phyloP scores from a whole-genome alignment of 345 rosid species.

The Viola odorata region DNA sequence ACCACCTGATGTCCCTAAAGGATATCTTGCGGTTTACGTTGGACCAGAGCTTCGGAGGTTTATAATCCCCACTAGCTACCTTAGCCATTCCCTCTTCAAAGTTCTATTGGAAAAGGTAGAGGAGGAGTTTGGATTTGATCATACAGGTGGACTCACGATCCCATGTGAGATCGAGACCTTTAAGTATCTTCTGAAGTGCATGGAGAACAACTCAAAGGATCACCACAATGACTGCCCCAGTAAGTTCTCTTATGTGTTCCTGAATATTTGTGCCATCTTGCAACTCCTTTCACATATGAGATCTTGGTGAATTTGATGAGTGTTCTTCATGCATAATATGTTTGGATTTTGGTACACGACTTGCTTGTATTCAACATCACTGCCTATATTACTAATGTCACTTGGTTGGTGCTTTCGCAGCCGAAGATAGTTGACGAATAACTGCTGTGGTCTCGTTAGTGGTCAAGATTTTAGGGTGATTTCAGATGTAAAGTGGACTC shows the following conservation, averaged over 20 bases:
- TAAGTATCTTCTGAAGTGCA: conserved; percentile 76
- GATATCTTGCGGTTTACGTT: conserved; percentile 84
- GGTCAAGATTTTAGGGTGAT: conserved; percentile 22
- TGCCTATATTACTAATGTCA: not conserved
- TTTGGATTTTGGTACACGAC: not conserved
- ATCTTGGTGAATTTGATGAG: no score
- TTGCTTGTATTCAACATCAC: not conserved
- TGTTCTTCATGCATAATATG: no score
- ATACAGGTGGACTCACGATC: conserved; percentile 69
- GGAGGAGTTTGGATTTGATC: conserved; percentile 94
- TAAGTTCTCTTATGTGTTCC: conserved; percentile 3
- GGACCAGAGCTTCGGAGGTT: conserved; percentile 92
- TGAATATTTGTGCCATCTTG: no score
- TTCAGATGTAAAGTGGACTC: conserved; percentile 27
- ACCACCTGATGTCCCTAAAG: conserved; percentile 80
- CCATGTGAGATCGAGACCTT: conserved; percentile 98
- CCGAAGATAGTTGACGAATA: conserved; percentile 26
- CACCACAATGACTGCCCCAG: conserved; percentile 32
- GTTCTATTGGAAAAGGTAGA: conserved; percentile 77
- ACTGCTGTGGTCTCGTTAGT: conserved; percentile 10
- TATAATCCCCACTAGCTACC: conserved; percentile 78
- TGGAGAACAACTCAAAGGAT: conserved; percentile 55
- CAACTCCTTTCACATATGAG: no score
- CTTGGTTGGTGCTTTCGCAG: conserved; percentile 33
- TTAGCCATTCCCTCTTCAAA: conserved; percentile 83